Percentiles rank a stretch among this genome's conserved stretches.
Evolutionary conservation across 2,329 filamentous ascomycete genomes (phyloP).

Genomic region (Aureobasidium sp.): DNA sequence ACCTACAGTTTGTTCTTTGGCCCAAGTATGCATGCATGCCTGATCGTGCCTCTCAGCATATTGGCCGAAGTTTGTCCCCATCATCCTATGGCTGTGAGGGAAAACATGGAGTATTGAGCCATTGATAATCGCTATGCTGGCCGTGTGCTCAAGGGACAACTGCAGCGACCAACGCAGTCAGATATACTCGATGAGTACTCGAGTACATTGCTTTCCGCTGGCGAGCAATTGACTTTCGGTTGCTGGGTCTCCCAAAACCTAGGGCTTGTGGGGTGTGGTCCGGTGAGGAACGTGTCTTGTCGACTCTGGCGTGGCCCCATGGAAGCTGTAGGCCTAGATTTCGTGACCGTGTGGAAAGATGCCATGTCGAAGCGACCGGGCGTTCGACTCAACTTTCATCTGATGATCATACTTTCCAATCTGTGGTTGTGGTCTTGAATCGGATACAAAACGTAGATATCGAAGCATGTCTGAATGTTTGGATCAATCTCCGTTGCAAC

Average conservation of each 20-base stretch:
- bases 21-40: background rate
- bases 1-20: too few species aligned
- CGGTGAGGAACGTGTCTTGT: background rate
- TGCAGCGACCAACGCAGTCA: background rate
- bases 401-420: background rate
- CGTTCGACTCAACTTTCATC: background rate
- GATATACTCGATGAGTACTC: background rate
- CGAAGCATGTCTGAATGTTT: background rate
- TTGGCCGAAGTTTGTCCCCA: background rate
- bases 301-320: background rate
- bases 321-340: background rate
- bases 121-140: background rate
- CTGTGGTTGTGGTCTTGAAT: background rate
- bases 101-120: background rate
- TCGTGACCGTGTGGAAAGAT: background rate
- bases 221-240: background rate
- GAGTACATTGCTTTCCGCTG: background rate
- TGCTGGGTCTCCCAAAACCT: background rate
- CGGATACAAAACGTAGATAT: constrained; percentile 2
- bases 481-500: background rate
- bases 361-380: background rate
- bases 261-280: background rate
- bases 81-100: background rate
- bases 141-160: background rate
- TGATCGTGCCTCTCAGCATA: background rate